Conservation (phyloP, 257 asterid genomes). For the Solanum medicagineum region DNA sequence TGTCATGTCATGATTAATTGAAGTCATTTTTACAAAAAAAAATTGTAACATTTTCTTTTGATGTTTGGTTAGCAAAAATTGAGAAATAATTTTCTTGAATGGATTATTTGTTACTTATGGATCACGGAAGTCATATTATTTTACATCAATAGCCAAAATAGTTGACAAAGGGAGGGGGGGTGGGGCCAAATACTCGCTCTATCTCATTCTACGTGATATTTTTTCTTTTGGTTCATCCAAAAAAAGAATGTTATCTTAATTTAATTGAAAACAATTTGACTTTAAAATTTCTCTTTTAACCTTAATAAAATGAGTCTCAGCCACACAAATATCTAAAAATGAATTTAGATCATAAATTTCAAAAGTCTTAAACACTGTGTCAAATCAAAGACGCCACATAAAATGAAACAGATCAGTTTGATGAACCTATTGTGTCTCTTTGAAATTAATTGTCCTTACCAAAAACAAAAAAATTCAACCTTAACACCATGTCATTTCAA, state of each 20-base stretch:
- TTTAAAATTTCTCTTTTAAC: no score
- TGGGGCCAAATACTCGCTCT: neutral
- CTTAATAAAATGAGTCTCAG: no score
- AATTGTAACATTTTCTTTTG: neutral
- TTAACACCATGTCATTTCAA: neutral
- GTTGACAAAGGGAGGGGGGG: neutral
- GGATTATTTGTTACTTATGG: neutral
- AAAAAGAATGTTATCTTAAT: no score
- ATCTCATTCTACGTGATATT: no score
- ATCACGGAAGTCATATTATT: neutral
- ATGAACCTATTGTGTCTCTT: neutral
- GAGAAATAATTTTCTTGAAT: neutral
- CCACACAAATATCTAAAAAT: no score
- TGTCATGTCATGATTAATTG: conserved; percentile 1
- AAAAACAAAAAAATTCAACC: neutral
- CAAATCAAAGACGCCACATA: no score
- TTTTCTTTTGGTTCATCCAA: rapidly evolving
- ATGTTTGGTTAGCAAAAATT: neutral
- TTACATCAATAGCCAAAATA: neutral
- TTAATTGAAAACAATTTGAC: no score
- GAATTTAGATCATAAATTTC: no score
- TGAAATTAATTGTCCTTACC: neutral
- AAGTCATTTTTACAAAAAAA: neutral
- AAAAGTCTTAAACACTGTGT: no score
- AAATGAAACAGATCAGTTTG: neutral